Percentiles rank a stretch among this genome's conserved stretches.
phyloP scores from a whole-genome alignment of 306 rosid genomes.

The Potentilla sterilis region DNA sequence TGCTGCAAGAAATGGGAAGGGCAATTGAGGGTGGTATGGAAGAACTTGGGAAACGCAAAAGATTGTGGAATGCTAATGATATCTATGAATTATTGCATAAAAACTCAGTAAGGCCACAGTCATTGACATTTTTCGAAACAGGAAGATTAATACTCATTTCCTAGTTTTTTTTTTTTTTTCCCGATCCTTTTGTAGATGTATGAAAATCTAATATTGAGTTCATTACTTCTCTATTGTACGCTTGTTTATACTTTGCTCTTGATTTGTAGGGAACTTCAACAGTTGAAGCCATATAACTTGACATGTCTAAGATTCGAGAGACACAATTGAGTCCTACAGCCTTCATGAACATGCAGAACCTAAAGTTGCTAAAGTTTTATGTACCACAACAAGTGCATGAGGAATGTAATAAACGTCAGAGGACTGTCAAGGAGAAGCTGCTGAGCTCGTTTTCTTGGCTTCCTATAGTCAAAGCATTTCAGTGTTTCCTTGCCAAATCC shows the following conservation, averaged over 20 bases:
- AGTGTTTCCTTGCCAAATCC: background rate
- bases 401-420: background rate
- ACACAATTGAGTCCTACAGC: constrained; percentile 15
- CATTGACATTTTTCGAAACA: too few relatives aligned
- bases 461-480: background rate
- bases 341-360: constrained; percentile 24
- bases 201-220: background rate
- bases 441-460: background rate
- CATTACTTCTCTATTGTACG: background rate
- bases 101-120: background rate
- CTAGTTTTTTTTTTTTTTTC: too few relatives aligned
- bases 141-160: too few relatives aligned
- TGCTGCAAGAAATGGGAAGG: constrained; percentile 27
- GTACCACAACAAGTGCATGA: background rate
- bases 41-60: constrained; percentile 6
- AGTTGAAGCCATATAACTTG: constrained; percentile 13
- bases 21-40: constrained; percentile 17
- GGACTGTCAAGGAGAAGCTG: background rate
- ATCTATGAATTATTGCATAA: constrained; percentile 20
- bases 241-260: background rate
- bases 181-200: background rate
- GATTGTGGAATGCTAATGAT: constrained; percentile 24
- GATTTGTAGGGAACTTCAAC: constrained; percentile 13
- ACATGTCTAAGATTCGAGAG: background rate
- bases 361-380: constrained; percentile 18